phyloP scores from a whole-genome alignment of 176 grass and related monocot species.

The Phoenix roebelenii region DNA sequence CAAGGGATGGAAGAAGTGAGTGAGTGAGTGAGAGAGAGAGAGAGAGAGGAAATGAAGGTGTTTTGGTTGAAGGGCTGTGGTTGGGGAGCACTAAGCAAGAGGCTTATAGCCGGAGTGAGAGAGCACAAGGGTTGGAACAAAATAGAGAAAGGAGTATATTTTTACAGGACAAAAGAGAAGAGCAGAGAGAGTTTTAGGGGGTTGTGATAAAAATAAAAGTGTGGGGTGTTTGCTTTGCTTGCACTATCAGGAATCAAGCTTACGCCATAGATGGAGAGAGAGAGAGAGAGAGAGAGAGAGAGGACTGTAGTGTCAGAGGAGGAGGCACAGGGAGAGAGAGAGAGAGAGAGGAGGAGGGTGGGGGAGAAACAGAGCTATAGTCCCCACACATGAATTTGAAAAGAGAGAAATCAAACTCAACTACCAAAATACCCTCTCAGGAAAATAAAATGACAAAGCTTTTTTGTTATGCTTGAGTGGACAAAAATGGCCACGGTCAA shows the following conservation, averaged over 20 bases:
- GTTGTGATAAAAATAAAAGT: conserved; percentile 28
- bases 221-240: conserved; percentile 85
- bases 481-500: too few species aligned
- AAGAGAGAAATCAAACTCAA: neutral
- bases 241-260: conserved; percentile 97
- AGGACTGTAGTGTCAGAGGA: conserved; percentile 45
- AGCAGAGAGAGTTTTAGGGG: conserved; percentile 21
- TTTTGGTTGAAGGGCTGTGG: neutral
- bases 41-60: conserved; percentile 1
- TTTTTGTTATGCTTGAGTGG: too few species aligned
- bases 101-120: conserved; percentile 6
- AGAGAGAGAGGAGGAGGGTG: conserved; percentile 22
- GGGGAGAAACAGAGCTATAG: neutral
- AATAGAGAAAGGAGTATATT: conserved; percentile 30
- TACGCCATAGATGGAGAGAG: conserved; percentile 32
- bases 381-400: conserved; percentile 7
- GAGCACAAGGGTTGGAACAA: conserved; percentile 10
- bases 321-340: conserved; percentile 23
- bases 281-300: conserved; percentile 14
- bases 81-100: conserved; percentile 8
- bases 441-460: neutral
- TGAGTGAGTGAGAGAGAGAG: conserved; percentile 4
- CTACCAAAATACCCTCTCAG: too few species aligned
- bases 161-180: conserved; percentile 17
- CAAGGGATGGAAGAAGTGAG: too few species aligned